Percentiles rank a stretch among this genome's conserved stretches.
These are phyloP conservation scores for Poronia punctata DNA, from an alignment of 495 filamentous ascomycete species.

Conservation along the genomic window DNA sequence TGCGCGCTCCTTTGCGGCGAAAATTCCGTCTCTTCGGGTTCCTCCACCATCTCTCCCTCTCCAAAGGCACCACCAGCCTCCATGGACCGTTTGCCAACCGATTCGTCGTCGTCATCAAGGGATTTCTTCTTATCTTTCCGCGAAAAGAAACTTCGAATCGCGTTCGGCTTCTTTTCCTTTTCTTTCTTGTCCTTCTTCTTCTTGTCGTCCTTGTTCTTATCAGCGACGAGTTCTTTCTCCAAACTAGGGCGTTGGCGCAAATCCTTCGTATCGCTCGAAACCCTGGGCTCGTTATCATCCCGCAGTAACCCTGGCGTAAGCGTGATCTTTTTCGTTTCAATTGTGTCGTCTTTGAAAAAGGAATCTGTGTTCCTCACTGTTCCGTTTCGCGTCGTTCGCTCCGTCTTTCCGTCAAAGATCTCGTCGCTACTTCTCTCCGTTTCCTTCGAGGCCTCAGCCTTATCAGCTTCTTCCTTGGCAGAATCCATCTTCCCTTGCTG, in stretches of 20 bases:
- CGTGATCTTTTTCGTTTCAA: conserved; percentile 95
- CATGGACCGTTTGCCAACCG: conserved; percentile 56
- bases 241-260: conserved; percentile 42
- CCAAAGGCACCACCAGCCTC: conserved; percentile 31
- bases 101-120: conserved; percentile 59
- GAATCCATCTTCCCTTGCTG: conserved; percentile 37
- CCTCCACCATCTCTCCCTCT: conserved; percentile 40
- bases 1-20: conserved; percentile 37
- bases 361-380: conserved; percentile 84
- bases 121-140: conserved; percentile 83
- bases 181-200: conserved; percentile 58
- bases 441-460: conserved; percentile 6
- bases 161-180: conserved; percentile 90
- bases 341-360: conserved; percentile 93
- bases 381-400: conserved; percentile 70
- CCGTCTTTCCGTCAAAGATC: conserved; percentile 50
- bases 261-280: conserved; percentile 60
- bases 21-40: conserved; percentile 26
- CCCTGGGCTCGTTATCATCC: conserved; percentile 61
- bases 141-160: conserved; percentile 92
- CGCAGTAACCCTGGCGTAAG: conserved; percentile 91
- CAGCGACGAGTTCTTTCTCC: conserved; percentile 43
- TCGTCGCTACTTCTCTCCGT: conserved; percentile 57
- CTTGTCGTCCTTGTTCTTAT: conserved; percentile 49
- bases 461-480: conserved; percentile 29